A percentile compares a stretch with the other conserved stretches of the same genome.
phyloP scores from a whole-genome alignment of 1,139 yeast genomes.

The Hyphopichia khmerensis region DNA sequence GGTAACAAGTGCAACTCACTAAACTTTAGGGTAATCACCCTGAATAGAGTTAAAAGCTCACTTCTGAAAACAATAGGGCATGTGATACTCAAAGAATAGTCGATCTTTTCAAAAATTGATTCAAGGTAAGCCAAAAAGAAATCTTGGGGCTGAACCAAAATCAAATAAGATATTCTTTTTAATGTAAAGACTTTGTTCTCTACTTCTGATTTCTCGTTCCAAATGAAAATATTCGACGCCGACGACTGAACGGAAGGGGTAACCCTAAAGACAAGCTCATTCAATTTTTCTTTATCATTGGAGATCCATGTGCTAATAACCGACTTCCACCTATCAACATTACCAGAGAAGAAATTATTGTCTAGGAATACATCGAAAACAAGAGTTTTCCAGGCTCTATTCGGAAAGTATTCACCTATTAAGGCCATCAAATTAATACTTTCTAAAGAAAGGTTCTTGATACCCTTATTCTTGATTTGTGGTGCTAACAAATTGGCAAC shows the following conservation, averaged over 20 bases:
- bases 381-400: conserved; percentile 52
- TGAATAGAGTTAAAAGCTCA: conserved; percentile 55
- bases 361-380: conserved; percentile 56
- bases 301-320: conserved; percentile 57
- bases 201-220: conserved; percentile 72
- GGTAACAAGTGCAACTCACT: conserved; percentile 65
- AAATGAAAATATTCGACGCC: conserved; percentile 61
- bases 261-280: conserved; percentile 53
- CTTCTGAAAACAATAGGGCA: conserved; percentile 37
- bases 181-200: conserved; percentile 49
- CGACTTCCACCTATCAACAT: conserved; percentile 45
- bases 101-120: conserved; percentile 51
- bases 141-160: conserved; percentile 62
- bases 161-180: conserved; percentile 59
- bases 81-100: conserved; percentile 33
- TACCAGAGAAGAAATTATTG: conserved; percentile 40
- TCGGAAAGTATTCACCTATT: conserved; percentile 35
- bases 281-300: conserved; percentile 57
- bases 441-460: conserved; percentile 28
- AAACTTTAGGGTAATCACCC: conserved; percentile 63
- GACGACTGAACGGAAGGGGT: conserved; percentile 48
- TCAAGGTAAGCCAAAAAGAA: conserved; percentile 49
- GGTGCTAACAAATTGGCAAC: conserved; percentile 46
- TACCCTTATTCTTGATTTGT: conserved; percentile 38
- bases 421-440: conserved; percentile 38